Evolutionary conservation across 805 yeast species (phyloP), one percentile per base, ranked within the genome.

Genomic region (Maudiozyma pseudohumilis): DNA sequence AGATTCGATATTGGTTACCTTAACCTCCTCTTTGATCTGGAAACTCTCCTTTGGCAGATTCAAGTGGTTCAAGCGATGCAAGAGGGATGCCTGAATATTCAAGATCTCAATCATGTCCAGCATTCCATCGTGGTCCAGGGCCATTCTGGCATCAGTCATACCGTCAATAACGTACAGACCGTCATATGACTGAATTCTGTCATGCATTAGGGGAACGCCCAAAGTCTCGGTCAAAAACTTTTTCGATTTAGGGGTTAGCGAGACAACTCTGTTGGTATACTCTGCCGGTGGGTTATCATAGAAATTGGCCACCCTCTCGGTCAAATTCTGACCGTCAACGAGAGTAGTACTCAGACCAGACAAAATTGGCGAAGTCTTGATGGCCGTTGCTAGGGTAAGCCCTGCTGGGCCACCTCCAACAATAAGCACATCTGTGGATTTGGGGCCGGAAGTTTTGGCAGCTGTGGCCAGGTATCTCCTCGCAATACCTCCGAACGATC

Each of bases 371-470:
- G 87, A 79, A 46, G 69, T 68, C 55, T 83, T 81, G 40, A 89
- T 61, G 0, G 94, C 94, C 0, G 95, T 72, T 5, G 92, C 78
- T 26, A 92, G 63, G 2, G 95, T 80, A 40, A 92, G 63, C 0
- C 98, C 98, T 1, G 97, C 97, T 1, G 97, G 96, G 0, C 98
- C 98, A 6, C 94, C 97, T 26, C 98, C 98, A 26, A 92, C 82
- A 38, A 92, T 82, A 6, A 85, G 78, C 16, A 92, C 74, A 59
- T 89, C 96, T 21, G 70, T 63, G 21, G 53, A 38, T 39, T 61
- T 59, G 6, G 55, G 52, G 6, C 39, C 21, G 4, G 31, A 11
- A 12, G 22, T 29, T 2, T 34, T 22, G 6, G 45, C 27, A 6
- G 34, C 33, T 17, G 47, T 45, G 3, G 53, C 52, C 27, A 50